These are phyloP conservation scores for Capronia coronata DNA, from an alignment of 2,329 filamentous ascomycete genomes.

Conservation along the genomic window DNA sequence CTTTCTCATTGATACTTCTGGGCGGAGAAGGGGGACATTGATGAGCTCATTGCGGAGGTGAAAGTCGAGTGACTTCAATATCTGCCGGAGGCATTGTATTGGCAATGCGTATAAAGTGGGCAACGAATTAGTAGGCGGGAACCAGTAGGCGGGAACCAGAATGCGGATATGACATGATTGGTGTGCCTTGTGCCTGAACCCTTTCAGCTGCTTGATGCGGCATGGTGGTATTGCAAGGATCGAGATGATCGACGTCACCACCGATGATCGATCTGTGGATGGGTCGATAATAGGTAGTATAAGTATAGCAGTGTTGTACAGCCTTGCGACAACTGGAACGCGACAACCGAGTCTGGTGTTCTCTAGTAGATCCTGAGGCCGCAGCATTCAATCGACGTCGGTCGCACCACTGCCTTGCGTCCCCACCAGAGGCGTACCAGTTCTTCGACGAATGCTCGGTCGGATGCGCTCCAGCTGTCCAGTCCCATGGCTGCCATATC, in stretches of 20 bases:
- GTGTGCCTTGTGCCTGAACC: conserved; percentile 5
- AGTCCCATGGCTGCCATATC: conserved; percentile 46
- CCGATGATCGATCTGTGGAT: neutral
- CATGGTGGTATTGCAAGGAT: neutral
- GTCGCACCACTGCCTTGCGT: conserved; percentile 39
- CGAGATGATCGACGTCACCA: neutral
- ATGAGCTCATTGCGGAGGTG: conserved; percentile 7
- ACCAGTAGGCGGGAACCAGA: neutral
- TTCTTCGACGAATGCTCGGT: conserved; percentile 42
- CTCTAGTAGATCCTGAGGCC: conserved; percentile 43
- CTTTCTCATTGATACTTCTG: too few relatives aligned
- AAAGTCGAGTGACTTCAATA: neutral
- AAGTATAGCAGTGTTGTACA: too few relatives aligned
- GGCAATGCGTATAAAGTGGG: neutral
- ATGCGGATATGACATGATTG: neutral
- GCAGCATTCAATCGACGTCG: conserved; percentile 42
- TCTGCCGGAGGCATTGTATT: neutral
- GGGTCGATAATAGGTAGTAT: neutral
- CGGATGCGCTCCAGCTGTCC: conserved; percentile 44
- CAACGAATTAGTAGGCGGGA: neutral
- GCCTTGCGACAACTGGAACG: neutral
- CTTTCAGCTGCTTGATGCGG: neutral
- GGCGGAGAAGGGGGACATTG: neutral
- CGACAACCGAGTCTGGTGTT: too few relatives aligned
- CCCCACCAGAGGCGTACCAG: conserved; percentile 44